Conservation (phyloP, 495 filamentous ascomycete species). For the Apodospora peruviana region DNA sequence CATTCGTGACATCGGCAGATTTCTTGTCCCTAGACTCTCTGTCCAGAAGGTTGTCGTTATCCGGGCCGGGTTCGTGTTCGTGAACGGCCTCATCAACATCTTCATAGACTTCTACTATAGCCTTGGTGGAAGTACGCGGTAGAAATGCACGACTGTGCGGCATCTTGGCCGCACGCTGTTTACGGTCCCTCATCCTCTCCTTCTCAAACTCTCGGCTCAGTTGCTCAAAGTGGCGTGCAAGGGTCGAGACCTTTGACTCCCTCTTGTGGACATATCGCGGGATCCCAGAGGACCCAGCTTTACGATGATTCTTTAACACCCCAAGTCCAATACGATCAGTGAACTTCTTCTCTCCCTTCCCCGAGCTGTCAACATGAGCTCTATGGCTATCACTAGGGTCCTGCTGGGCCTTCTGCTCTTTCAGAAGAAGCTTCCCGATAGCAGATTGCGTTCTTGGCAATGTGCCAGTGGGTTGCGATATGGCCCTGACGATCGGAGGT, state of each 20-base stretch:
- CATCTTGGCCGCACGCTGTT: constrained; percentile 73
- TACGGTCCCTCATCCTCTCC: constrained; percentile 79
- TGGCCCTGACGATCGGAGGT: constrained; percentile 62
- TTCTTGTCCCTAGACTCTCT: constrained; percentile 16
- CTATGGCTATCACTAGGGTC: constrained; percentile 24
- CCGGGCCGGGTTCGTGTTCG: constrained; percentile 76
- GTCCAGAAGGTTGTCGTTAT: constrained; percentile 48
- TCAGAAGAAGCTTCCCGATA: constrained; percentile 25
- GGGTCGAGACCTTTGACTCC: constrained; percentile 72
- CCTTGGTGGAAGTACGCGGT: constrained; percentile 86
- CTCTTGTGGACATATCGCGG: constrained; percentile 73
- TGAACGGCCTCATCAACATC: constrained; percentile 90
- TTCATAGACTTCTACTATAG: constrained; percentile 91
- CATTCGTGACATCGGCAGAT: constrained; percentile 12
- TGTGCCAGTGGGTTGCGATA: constrained; percentile 57
- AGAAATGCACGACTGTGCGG: constrained; percentile 72
- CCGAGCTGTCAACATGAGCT: constrained; percentile 23
- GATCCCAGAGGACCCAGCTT: constrained; percentile 69
- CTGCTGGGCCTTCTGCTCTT: constrained; percentile 32
- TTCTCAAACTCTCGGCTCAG: constrained; percentile 95
- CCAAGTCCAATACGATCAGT: constrained; percentile 58
- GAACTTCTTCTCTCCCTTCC: constrained; percentile 64
- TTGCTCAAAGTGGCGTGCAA: constrained; percentile 95
- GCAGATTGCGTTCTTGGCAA: constrained; percentile 27
- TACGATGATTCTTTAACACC: constrained; percentile 56